Evolutionary conservation across 148 eudicot species (phyloP), one percentile per base, ranked within the genome.

Genomic region (Fagopyrum tataricum): DNA sequence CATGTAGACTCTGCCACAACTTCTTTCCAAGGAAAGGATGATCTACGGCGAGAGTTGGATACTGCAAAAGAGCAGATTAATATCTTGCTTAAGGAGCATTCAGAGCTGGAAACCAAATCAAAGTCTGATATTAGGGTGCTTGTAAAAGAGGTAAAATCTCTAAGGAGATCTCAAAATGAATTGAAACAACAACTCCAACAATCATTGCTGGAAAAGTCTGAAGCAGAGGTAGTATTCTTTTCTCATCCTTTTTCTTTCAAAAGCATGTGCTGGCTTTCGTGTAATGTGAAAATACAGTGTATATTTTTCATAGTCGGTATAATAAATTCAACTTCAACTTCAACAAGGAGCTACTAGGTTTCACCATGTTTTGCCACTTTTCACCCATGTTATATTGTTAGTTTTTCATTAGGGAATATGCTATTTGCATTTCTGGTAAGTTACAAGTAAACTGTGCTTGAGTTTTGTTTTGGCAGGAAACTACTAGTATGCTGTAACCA

Each of bases 91-190:
- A 88, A 81, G 78, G 85, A 76, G 78, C 95, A 85, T 75, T 86
- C 84, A 77, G 97, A 86, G 75, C 78, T 85, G 59, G 93, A 89
- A 75, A 74, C 81, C 76, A 89, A 90, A 82, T 88, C 98, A 7
- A 94, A 94, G 80, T 78, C 90, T 10, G 92, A 91, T 79, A 76
- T 91, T 37, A 91, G 86, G 80, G 81, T 89, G 72, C 97, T 93
- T 76, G 95, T 84, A 58, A 93, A 86, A 78, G 98, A 94, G 84
- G 90, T 94, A 73, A 94, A 89, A 76, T 79, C 87, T 74, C 87
- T 91, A 76, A 87, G 97, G 81, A 84, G 69, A 82, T 91, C 91
- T 73, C 95, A 91, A 77, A 81, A 75, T 76, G 97, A 86, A 78
- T 79, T 91, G 78, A 82, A 81, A 78, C 90, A 78, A 77, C 87